Conservation (phyloP, 345 rosid species). For the Corchorus capsularis region DNA sequence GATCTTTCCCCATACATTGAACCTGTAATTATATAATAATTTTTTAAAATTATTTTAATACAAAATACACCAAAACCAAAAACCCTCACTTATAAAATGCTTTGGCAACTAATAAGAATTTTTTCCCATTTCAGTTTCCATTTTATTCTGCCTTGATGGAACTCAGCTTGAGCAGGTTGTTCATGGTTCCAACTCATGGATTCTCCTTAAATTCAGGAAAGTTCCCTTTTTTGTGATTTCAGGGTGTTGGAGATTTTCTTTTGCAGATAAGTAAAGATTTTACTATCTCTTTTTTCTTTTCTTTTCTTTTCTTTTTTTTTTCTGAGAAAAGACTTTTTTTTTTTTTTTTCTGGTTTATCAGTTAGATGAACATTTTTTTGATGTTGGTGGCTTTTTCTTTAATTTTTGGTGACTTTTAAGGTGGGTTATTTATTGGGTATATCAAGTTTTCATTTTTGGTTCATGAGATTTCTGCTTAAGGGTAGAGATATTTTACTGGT, state of each 20-base stretch:
- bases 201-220: constrained; percentile 25
- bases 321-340: constrained; percentile 11
- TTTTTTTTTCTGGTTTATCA: neutral
- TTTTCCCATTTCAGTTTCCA: neutral
- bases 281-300: no score
- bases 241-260: constrained; percentile 15
- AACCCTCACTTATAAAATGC: neutral
- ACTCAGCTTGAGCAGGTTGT: neutral
- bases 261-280: constrained; percentile 20
- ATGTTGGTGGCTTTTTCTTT: neutral
- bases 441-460: neutral
- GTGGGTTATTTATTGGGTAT: neutral
- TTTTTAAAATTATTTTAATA: neutral
- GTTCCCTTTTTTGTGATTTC: neutral
- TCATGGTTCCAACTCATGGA: constrained; percentile 17
- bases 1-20: constrained; percentile 22
- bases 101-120: neutral
- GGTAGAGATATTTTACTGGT: constrained; percentile 7
- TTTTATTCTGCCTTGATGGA: neutral
- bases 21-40: neutral
- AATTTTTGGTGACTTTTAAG: constrained; percentile 15
- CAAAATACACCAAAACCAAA: neutral
- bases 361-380: neutral
- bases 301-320: neutral
- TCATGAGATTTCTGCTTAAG: constrained; percentile 15